Evolutionary conservation across 2,329 filamentous ascomycete species (phyloP).

Genomic region (Botrytis aclada): DNA sequence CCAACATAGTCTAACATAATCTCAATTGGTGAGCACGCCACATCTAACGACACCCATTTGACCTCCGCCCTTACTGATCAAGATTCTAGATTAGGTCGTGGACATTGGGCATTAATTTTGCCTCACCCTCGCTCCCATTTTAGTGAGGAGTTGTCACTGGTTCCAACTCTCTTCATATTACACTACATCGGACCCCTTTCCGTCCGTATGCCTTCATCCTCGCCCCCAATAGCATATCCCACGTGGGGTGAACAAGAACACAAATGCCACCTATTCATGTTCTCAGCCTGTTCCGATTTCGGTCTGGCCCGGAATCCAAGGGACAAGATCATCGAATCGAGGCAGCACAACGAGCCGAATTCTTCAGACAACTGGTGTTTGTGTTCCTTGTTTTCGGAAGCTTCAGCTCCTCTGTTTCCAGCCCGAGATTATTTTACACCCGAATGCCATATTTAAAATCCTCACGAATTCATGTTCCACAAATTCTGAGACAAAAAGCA

Average conservation of each 20-base stretch:
- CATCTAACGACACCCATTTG: background rate
- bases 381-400: background rate
- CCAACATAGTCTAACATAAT: background rate
- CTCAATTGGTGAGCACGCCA: background rate
- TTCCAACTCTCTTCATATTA: background rate
- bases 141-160: background rate
- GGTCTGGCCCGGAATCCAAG: slow-evolving; percentile 4
- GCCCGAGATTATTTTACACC: background rate
- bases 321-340: background rate
- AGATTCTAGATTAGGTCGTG: background rate
- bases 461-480: background rate
- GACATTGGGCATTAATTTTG: slow-evolving; percentile 1
- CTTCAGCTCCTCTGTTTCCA: background rate
- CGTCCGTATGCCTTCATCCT: background rate
- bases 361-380: background rate
- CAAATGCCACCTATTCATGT: background rate
- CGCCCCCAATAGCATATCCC: background rate
- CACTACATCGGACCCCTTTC: background rate
- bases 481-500: background rate
- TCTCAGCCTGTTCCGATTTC: background rate
- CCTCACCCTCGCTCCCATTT: background rate
- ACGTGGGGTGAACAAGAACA: slow-evolving; percentile 9
- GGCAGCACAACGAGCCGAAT: background rate
- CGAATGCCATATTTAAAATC: background rate
- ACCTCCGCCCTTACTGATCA: background rate